A percentile compares a stretch with the other conserved stretches of the same genome.
Evolutionary conservation across 2,329 filamentous ascomycete species (phyloP).

Genomic region (Raffaelea albimanens): DNA sequence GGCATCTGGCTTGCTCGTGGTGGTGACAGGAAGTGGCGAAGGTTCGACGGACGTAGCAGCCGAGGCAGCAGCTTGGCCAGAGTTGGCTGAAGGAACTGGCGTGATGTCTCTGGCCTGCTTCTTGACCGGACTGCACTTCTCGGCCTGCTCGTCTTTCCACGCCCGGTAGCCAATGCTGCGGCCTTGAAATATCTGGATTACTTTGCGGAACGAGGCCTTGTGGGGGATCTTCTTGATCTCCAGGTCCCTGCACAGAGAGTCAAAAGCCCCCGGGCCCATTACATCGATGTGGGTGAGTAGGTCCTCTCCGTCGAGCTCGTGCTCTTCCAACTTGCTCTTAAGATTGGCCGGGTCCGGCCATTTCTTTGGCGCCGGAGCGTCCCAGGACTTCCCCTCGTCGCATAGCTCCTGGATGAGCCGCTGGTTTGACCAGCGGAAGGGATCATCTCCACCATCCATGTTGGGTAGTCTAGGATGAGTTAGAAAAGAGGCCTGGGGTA

Average conservation of each 20-base stretch:
- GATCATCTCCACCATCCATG: constrained; percentile 38
- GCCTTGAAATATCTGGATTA: constrained; percentile 45
- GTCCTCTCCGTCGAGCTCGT: constrained; percentile 56
- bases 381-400: constrained; percentile 39
- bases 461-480: background rate
- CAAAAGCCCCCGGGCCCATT: constrained; percentile 26
- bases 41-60: too few species aligned
- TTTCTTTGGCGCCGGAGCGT: constrained; percentile 21
- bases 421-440: constrained; percentile 64
- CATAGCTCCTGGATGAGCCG: constrained; percentile 60
- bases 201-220: constrained; percentile 45
- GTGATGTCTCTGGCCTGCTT: too few species aligned
- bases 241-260: constrained; percentile 42
- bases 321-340: constrained; percentile 44
- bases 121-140: too few species aligned
- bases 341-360: constrained; percentile 45
- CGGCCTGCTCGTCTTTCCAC: constrained; percentile 16
- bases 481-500: too few species aligned
- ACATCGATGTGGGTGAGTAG: constrained; percentile 50
- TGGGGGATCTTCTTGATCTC: constrained; percentile 49
- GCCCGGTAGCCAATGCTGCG: constrained; percentile 39
- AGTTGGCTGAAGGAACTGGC: background rate
- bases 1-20: background rate
- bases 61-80: background rate
- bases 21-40: background rate